Evolutionary conservation across 352 stramenopile species (phyloP), one percentile per base, ranked within the genome.

Genomic region (Globisporangium parvum): DNA sequence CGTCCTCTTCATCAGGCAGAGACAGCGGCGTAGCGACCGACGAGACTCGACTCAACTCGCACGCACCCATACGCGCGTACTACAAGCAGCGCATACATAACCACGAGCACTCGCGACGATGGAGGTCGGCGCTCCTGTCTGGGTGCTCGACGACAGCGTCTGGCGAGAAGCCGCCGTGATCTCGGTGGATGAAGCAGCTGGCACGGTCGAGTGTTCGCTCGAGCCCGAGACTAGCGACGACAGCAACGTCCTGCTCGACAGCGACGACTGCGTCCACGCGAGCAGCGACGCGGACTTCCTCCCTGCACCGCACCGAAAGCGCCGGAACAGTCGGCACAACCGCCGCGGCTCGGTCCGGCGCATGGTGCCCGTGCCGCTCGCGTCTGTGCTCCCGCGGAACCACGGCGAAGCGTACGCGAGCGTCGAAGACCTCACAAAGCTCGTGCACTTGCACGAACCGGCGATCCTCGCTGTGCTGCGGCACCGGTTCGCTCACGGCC

Each of bases 361-460:
- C 24, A 60, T 73, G 11, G 51, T 70, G 28, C 55, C 62, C n/a
- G 56, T 87, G n/a, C 52, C 71, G 1, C 23, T 63, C 9, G 60
- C 76, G 11, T 56, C 73, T 12, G 79, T 93, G 45, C 68, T 88
- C 6, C 78, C 82, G 28, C 73, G 82, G 12, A 75, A 79, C 58
- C 66, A 74, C n/a, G 55, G 71, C 47, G 75, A 86, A 55, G 56
- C 71, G 21, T 87, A 91, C 53, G 73, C 89, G 59, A 52, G 51
- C 5, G 77, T 96, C 24, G 80, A 96, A 53, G 89, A 97, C 70
- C 57, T 97, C 15, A 96, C 89, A 26, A 90, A 93, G 55, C 83
- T 97, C 58, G 85, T 96, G 55, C 85, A 96, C 67, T 65, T 97
- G 41, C 83, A 97, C 57, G 87, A 97, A 55, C 77, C 89, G 9